These are phyloP conservation scores for Penicillium parvum DNA, from an alignment of 495 filamentous ascomycete species.

Conservation along the genomic window DNA sequence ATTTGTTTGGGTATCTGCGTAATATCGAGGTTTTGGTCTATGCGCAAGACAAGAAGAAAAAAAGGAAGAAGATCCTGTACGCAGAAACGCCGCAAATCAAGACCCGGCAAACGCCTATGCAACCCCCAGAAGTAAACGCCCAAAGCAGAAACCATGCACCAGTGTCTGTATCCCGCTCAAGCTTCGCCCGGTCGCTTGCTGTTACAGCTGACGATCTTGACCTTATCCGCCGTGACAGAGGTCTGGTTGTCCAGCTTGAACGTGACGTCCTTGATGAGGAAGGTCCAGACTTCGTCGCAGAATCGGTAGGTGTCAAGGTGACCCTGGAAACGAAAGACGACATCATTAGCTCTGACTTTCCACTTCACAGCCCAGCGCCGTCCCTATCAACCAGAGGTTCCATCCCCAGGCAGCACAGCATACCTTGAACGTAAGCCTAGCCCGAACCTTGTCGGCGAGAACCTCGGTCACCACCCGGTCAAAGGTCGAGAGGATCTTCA, in stretches of 20 bases:
- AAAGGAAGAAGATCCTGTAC: constrained; percentile 14
- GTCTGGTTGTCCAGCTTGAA: constrained; percentile 90
- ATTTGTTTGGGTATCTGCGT: constrained; percentile 21
- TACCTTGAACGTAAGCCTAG: constrained; percentile 89
- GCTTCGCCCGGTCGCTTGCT: constrained; percentile 76
- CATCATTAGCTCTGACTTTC: neutral
- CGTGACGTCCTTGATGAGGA: constrained; percentile 94
- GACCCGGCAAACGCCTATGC: constrained; percentile 3
- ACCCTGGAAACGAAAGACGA: constrained; percentile 54
- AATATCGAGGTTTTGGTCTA: constrained; percentile 11
- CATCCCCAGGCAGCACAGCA: neutral
- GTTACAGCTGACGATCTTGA: constrained; percentile 97
- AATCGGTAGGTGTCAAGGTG: constrained; percentile 99
- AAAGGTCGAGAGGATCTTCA: constrained; percentile 94
- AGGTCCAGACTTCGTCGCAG: constrained; percentile 99
- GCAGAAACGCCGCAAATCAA: constrained; percentile 1
- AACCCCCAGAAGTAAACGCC: constrained; percentile 13
- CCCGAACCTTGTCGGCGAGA: constrained; percentile 83
- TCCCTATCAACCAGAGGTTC: neutral
- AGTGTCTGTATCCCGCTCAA: constrained; percentile 29
- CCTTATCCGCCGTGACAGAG: constrained; percentile 64
- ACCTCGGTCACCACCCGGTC: constrained; percentile 86
- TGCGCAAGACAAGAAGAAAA: constrained; percentile 7
- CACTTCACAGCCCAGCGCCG: neutral
- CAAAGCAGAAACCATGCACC: neutral